These are phyloP conservation scores for Pichia scutulata DNA, from an alignment of 805 yeast genomes.

Conservation along the genomic window DNA sequence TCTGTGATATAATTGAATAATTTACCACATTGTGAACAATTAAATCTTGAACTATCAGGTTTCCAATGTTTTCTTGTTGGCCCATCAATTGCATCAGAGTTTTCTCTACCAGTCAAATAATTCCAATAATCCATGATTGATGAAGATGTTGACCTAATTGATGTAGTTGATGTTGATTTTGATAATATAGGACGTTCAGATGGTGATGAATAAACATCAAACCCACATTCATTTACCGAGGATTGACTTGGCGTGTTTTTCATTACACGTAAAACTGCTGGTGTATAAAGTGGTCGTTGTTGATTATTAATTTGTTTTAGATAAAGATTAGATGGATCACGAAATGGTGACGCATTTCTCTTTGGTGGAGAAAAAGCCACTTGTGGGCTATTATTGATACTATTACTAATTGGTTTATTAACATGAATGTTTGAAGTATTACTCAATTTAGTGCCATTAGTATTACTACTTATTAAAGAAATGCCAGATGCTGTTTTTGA, in stretches of 20 bases:
- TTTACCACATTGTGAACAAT: slow-evolving; percentile 63
- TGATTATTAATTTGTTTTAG: slow-evolving; percentile 73
- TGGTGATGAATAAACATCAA: slow-evolving; percentile 10
- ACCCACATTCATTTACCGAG: slow-evolving; percentile 1
- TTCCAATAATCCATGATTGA: slow-evolving; percentile 25
- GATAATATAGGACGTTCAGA: slow-evolving; percentile 4
- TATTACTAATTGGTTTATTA: not conserved
- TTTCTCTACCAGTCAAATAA: slow-evolving; percentile 13
- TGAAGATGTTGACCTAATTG: slow-evolving; percentile 18
- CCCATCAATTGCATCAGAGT: slow-evolving; percentile 13
- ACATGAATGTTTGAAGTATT: too few relatives aligned
- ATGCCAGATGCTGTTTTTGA: not conserved
- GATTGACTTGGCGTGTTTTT: slow-evolving; percentile 6
- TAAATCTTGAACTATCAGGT: slow-evolving; percentile 55
- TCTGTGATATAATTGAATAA: slow-evolving; percentile 67
- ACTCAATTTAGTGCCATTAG: not conserved
- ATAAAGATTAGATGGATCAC: slow-evolving; percentile 27
- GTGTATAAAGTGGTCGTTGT: slow-evolving; percentile 80
- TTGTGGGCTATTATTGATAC: not conserved
- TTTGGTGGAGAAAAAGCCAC: slow-evolving; percentile 3
- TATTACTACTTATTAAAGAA: not conserved
- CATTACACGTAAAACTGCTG: slow-evolving; percentile 67
- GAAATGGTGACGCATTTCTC: slow-evolving; percentile 14
- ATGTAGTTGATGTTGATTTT: slow-evolving; percentile 16
- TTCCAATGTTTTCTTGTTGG: slow-evolving; percentile 68